These are phyloP conservation scores for Schoenoplectus tabernaemontani DNA, from an alignment of 202 grass and related monocot species.

Conservation along the genomic window DNA sequence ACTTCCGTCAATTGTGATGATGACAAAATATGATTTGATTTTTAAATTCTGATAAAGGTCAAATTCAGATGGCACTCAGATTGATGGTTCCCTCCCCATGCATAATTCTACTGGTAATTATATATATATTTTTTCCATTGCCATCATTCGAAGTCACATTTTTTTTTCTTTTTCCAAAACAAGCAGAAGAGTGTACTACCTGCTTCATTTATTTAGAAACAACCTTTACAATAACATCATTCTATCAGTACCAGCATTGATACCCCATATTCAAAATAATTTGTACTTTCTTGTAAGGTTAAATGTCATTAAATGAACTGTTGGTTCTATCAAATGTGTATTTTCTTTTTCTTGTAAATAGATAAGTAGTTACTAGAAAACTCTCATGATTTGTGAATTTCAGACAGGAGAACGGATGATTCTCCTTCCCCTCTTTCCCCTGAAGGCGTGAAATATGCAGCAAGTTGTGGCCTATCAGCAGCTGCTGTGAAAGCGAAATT, in stretches of 20 bases:
- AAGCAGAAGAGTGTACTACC: background rate
- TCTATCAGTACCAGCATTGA: background rate
- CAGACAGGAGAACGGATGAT: conserved; percentile 25
- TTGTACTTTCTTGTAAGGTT: too few species aligned
- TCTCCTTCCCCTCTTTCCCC: conserved; percentile 30
- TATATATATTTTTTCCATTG: background rate
- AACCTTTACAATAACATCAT: background rate
- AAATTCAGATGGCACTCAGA: conserved; percentile 44
- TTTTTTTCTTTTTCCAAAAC: background rate
- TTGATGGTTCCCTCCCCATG: conserved; percentile 38
- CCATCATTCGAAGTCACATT: background rate
- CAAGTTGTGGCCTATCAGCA: conserved; percentile 64
- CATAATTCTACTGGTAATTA: conserved; percentile 43
- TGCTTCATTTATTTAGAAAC: background rate
- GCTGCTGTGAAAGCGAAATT: conserved; percentile 91
- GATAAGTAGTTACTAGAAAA: background rate
- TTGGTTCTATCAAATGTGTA: background rate
- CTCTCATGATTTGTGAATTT: background rate
- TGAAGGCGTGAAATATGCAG: conserved; percentile 63
- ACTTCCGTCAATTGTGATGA: background rate
- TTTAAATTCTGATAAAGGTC: conserved; percentile 43
- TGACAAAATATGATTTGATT: conserved; percentile 11
- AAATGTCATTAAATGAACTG: background rate
- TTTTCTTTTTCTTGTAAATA: conserved; percentile 30
- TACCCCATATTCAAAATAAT: background rate